Evolutionary conservation across 495 filamentous ascomycete species (phyloP).

Genomic region (Tuber melanosporum): DNA sequence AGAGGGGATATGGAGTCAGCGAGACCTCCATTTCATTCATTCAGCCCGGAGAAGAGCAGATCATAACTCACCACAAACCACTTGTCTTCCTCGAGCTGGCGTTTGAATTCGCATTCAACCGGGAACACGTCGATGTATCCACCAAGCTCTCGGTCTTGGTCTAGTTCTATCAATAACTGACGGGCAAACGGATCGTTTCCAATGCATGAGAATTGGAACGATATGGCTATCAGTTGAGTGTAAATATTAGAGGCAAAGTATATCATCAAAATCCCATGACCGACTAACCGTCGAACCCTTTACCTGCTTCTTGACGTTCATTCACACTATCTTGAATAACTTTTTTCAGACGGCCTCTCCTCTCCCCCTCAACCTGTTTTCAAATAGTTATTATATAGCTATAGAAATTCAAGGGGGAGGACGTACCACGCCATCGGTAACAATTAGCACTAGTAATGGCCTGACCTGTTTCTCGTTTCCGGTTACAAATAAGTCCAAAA

Average conservation of each 20-base stretch:
- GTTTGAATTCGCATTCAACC: too few species aligned
- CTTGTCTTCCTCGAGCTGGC: too few species aligned
- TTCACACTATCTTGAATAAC: conserved; percentile 44
- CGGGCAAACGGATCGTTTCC: too few species aligned
- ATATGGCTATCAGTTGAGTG: conserved; percentile 45
- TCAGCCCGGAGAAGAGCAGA: too few species aligned
- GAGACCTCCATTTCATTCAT: too few species aligned
- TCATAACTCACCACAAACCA: too few species aligned
- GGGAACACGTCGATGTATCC: conserved; percentile 49
- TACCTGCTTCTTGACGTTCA: not conserved
- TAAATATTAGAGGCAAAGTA: conserved; percentile 24
- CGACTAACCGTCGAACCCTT: not conserved
- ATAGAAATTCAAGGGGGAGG: not conserved
- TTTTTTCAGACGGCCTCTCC: conserved; percentile 49
- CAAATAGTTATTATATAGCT: not conserved
- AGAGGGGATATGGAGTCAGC: too few species aligned
- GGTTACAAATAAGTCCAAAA: conserved; percentile 52
- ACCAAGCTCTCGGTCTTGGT: conserved; percentile 56
- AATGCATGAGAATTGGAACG: conserved; percentile 65
- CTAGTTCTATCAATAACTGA: conserved; percentile 54
- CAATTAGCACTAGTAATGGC: conserved; percentile 15
- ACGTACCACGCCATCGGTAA: conserved; percentile 12
- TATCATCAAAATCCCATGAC: not conserved
- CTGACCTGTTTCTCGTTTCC: conserved; percentile 16
- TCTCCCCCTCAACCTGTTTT: conserved; percentile 57